These are phyloP conservation scores for Hymenoscyphus albidus DNA, from an alignment of 2,329 filamentous ascomycete genomes.

Conservation along the genomic window DNA sequence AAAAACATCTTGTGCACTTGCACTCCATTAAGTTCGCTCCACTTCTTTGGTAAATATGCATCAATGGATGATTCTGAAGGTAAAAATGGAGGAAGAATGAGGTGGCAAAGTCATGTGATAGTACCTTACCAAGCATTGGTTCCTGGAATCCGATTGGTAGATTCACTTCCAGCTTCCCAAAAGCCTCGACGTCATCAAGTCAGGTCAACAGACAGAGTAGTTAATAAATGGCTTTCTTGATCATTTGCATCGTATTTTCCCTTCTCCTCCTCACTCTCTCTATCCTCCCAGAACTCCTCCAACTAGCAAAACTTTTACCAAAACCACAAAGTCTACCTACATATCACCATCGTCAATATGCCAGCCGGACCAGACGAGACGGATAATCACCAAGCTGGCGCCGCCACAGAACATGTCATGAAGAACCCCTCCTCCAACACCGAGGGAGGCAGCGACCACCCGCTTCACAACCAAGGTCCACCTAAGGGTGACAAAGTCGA, in stretches of 20 bases:
- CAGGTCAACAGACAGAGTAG: background rate
- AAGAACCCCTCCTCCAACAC: constrained; percentile 37
- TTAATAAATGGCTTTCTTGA: constrained; percentile 1
- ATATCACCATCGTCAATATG: constrained; percentile 31
- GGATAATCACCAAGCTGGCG: constrained; percentile 32
- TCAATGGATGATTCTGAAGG: too few relatives aligned
- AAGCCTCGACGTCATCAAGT: constrained; percentile 1
- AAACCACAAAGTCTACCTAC: background rate
- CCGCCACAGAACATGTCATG: constrained; percentile 37
- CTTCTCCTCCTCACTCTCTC: background rate
- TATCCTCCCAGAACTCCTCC: background rate
- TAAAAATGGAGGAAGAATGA: too few relatives aligned
- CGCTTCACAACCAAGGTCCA: constrained; percentile 35
- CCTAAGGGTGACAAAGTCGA: constrained; percentile 45
- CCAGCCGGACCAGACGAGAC: constrained; percentile 39
- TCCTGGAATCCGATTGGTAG: background rate
- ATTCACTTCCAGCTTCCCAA: background rate
- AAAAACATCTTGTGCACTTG: too few relatives aligned
- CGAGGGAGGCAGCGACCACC: constrained; percentile 37
- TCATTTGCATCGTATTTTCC: background rate
- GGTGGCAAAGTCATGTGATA: too few relatives aligned
- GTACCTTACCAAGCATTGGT: too few relatives aligned
- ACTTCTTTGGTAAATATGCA: too few relatives aligned
- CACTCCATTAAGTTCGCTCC: too few relatives aligned
- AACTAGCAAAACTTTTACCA: constrained; percentile 1